phyloP scores from a whole-genome alignment of 306 rosid genomes.

The Begonia masoniana region DNA sequence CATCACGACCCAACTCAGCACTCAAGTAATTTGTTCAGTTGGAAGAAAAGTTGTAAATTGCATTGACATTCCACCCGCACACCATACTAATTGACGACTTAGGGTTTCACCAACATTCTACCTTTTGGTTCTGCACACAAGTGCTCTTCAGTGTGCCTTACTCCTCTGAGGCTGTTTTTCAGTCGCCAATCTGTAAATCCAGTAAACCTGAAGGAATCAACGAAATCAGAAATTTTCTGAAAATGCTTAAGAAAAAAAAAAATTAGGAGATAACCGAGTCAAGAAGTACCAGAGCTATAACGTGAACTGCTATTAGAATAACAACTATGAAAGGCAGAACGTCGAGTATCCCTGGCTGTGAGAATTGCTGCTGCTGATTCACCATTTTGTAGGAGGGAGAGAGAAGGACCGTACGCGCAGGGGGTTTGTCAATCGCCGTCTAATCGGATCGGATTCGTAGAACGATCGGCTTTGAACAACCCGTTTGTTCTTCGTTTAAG shows the following conservation, averaged over 20 bases:
- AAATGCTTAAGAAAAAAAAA: neutral
- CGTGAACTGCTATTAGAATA: slow-evolving; percentile 64
- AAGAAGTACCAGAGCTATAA: slow-evolving; percentile 64
- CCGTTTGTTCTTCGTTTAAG: too few species aligned
- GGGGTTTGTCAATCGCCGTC: too few species aligned
- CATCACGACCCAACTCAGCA: neutral
- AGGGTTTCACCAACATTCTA: slow-evolving; percentile 31
- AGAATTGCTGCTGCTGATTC: slow-evolving; percentile 25
- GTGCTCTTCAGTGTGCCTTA: slow-evolving; percentile 48
- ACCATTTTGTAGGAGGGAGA: slow-evolving; percentile 29
- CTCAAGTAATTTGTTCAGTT: neutral
- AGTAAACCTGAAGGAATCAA: slow-evolving; percentile 39
- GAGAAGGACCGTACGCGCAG: neutral
- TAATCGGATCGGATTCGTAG: too few species aligned
- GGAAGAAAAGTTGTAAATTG: neutral
- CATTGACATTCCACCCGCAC: neutral
- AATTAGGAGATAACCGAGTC: neutral
- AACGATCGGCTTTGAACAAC: too few species aligned
- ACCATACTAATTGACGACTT: slow-evolving; percentile 13
- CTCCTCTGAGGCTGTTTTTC: slow-evolving; percentile 66
- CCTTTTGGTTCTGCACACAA: slow-evolving; percentile 1
- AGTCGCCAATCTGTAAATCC: slow-evolving; percentile 85
- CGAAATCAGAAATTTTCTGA: neutral
- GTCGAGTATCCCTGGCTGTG: slow-evolving; percentile 63
- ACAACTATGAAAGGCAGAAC: slow-evolving; percentile 44